Evolutionary conservation across 805 yeast genomes (phyloP).

Genomic region (Kazachstania viticola): DNA sequence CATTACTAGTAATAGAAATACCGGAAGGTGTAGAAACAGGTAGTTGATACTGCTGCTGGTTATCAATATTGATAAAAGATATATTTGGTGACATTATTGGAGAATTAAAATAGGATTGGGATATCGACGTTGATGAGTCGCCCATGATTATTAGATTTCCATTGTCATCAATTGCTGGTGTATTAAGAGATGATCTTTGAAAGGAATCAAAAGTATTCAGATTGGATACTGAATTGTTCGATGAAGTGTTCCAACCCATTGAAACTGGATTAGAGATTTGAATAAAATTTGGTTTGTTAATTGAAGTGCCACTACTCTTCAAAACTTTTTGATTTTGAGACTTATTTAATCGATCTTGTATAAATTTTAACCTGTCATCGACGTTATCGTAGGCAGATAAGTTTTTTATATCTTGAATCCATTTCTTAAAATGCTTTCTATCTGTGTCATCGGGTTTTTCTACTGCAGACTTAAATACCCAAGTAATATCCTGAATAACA

Average conservation of each 20-base stretch:
- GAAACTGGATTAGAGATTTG: not conserved
- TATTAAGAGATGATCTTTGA: conserved; percentile 17
- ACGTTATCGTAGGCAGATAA: conserved; percentile 37
- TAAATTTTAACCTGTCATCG: conserved; percentile 38
- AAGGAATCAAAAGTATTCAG: not conserved
- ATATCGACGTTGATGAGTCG: conserved; percentile 6
- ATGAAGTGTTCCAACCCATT: not conserved
- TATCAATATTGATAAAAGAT: conserved; percentile 3
- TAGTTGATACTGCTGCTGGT: not conserved
- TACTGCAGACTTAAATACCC: conserved; percentile 20
- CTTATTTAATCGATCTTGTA: conserved; percentile 26
- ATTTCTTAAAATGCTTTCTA: conserved; percentile 34
- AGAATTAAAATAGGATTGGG: not conserved
- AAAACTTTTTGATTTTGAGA: conserved; percentile 8
- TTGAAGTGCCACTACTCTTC: conserved; percentile 1
- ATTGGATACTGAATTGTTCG: conserved; percentile 4
- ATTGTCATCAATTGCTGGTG: conserved; percentile 29
- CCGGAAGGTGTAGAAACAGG: not conserved
- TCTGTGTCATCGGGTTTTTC: conserved; percentile 33
- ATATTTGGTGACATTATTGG: conserved; percentile 5
- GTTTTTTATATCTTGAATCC: conserved; percentile 46
- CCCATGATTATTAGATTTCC: conserved; percentile 27
- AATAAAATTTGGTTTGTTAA: conserved; percentile 1
- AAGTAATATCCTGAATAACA: too few species aligned
- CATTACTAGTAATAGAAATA: conserved; percentile 16